Evolutionary conservation across 495 filamentous ascomycete species (phyloP), one percentile per base, ranked within the genome.

Genomic region (Tuber calosporum): DNA sequence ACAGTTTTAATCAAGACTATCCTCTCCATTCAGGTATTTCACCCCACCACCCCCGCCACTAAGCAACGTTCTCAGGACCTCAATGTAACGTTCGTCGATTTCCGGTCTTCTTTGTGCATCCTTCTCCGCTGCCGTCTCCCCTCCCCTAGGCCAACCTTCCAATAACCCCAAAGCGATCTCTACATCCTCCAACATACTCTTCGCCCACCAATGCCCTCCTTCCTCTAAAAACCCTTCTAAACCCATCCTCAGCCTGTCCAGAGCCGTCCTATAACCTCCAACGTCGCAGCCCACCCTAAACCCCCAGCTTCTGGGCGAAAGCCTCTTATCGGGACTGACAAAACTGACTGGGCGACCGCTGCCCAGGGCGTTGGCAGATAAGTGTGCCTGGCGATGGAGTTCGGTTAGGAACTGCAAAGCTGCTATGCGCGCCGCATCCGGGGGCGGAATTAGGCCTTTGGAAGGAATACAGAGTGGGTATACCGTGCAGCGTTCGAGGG

Each of bases 201-300:
- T 5, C 13, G 53, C 26, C 53, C 53, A 62, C 53, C 53, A 19
- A 34, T 34, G 0, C 19, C 34, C 53, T 62, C 53, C 53, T 62
- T 62, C 53, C 53, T 62, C 53, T 34, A 62, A 30, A 62, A 62
- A 62, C 53, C 53, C 53, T 34, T 62, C 53, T 34, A 62, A 30
- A 15, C 53, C 53, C 13, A 62, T 62, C 53, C 26, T 30, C 26
- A 62, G 4, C 53, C 53, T 62, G 0, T 62, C 30, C 26, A 62
- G 13, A 17, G 53, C 26, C 13, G 53, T 34, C 53, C 53, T 62
- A 62, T 62, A 62, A 30, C 13, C 26, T 62, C 26, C 30, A 11
- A 62, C 15, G 13, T 62, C 53, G 53, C 53, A 62, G 13, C 19
- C 53, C 53, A 30, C 53, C 19, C 53, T 34, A 17, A 62, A 62